Evolutionary conservation across 768 basidiomycete species (phyloP).

Genomic region (Amanita thiersii): DNA sequence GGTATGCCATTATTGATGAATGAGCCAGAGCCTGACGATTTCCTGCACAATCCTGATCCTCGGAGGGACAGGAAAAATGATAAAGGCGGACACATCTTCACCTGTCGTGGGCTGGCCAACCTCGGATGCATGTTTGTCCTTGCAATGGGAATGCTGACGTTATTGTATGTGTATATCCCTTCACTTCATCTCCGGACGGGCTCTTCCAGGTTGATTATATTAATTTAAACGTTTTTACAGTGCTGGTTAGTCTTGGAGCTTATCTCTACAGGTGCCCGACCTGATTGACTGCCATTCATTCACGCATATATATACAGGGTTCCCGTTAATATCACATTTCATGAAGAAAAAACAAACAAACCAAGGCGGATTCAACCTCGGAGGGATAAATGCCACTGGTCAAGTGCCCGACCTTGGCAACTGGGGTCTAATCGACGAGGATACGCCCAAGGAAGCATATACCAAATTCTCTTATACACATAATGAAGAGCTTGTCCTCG

Average conservation of each 20-base stretch:
- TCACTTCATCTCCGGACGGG: no score
- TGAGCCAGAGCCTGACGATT: constrained; percentile 51
- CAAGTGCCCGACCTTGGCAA: constrained; percentile 60
- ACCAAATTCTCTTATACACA: constrained; percentile 49
- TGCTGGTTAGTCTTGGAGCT: constrained; percentile 23
- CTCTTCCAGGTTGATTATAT: no score
- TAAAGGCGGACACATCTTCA: constrained; percentile 49
- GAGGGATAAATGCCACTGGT: constrained; percentile 67
- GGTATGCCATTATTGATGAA: constrained; percentile 32
- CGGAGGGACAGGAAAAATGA: constrained; percentile 45
- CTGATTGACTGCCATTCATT: neutral
- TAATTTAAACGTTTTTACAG: no score
- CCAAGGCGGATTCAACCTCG: constrained; percentile 62
- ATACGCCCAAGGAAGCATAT: constrained; percentile 57
- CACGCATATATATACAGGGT: constrained; percentile 22
- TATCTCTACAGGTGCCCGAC: neutral
- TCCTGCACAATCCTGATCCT: constrained; percentile 58
- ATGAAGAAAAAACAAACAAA: constrained; percentile 29
- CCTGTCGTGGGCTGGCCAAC: constrained; percentile 55
- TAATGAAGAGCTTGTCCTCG: constrained; percentile 38
- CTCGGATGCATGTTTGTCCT: constrained; percentile 59
- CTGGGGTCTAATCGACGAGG: constrained; percentile 63
- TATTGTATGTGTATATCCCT: constrained; percentile 41
- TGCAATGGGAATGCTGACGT: constrained; percentile 32
- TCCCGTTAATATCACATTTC: constrained; percentile 42